phyloP scores from a whole-genome alignment of 345 rosid species.

The Euphorbia tirucalli region DNA sequence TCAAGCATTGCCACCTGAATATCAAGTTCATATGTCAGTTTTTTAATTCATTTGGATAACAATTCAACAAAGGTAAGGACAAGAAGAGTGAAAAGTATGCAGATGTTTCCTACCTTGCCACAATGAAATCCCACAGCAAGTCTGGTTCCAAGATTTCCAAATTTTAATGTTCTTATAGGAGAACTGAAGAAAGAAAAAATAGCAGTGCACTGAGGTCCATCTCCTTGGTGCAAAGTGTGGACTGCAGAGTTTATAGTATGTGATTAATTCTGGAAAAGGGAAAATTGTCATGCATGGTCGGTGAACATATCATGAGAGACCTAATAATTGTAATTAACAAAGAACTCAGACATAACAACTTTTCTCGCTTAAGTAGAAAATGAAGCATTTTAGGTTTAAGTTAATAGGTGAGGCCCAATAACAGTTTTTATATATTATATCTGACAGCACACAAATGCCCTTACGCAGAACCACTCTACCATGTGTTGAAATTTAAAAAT shows the following conservation, averaged over 20 bases:
- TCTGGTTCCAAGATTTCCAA: slow-evolving; percentile 50
- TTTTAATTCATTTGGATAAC: not conserved
- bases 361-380: not conserved
- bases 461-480: too few species aligned
- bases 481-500: too few species aligned
- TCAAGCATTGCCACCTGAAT: slow-evolving; percentile 86
- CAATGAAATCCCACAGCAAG: slow-evolving; percentile 81
- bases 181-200: slow-evolving; percentile 60
- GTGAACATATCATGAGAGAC: not conserved
- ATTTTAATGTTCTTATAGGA: slow-evolving; percentile 48
- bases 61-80: not conserved
- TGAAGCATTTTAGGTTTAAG: not conserved
- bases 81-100: not conserved
- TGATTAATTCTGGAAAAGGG: slow-evolving; percentile 11
- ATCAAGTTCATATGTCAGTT: slow-evolving; percentile 2
- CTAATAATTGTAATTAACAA: not conserved
- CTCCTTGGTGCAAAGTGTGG: slow-evolving; percentile 49
- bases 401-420: too few species aligned
- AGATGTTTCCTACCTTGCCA: slow-evolving; percentile 57
- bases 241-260: slow-evolving; percentile 39
- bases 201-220: slow-evolving; percentile 67
- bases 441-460: too few species aligned
- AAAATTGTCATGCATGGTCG: not conserved
- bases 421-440: too few species aligned
- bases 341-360: not conserved